Conservation (phyloP, 352 stramenopile species). For the Globisporangium recalcitrans region DNA sequence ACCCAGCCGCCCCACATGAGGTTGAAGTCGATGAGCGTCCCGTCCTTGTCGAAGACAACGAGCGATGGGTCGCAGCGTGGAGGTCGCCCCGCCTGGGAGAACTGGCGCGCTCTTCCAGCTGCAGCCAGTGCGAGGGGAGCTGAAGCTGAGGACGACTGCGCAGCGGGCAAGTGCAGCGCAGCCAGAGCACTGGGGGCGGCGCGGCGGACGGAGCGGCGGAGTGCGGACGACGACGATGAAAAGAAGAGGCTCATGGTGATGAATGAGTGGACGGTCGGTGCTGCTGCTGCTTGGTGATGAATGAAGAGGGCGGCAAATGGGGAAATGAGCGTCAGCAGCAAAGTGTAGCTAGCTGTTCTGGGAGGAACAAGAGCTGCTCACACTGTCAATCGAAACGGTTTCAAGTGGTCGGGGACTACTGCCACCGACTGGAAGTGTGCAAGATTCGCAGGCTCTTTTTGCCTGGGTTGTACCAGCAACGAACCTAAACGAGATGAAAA, state of each 20-base stretch:
- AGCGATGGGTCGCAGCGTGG: slow-evolving; percentile 56
- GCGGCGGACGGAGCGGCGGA: slow-evolving; percentile 3
- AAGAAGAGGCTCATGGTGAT: slow-evolving; percentile 5
- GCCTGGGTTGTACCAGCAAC: too few relatives aligned
- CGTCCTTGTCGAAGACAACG: slow-evolving; percentile 88
- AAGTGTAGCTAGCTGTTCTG: neutral
- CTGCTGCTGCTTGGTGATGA: neutral
- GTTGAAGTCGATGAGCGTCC: slow-evolving; percentile 88
- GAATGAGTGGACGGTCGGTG: neutral
- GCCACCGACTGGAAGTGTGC: neutral
- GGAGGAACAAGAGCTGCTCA: neutral
- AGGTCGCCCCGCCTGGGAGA: slow-evolving; percentile 10
- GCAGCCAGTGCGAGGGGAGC: neutral
- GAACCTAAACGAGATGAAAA: neutral
- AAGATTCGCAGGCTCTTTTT: neutral
- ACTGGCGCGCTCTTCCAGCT: neutral
- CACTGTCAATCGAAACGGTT: neutral
- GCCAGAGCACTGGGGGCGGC: slow-evolving; percentile 3
- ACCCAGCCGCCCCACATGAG: slow-evolving; percentile 88
- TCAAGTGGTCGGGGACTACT: neutral
- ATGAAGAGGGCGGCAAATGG: slow-evolving; percentile 6
- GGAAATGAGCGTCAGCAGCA: slow-evolving; percentile 2
- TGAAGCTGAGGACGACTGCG: neutral
- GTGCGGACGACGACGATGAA: slow-evolving; percentile 9
- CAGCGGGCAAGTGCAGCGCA: neutral